These are phyloP conservation scores for Acorus calamus DNA, from an alignment of 106 monocot genomes.

Conservation along the genomic window DNA sequence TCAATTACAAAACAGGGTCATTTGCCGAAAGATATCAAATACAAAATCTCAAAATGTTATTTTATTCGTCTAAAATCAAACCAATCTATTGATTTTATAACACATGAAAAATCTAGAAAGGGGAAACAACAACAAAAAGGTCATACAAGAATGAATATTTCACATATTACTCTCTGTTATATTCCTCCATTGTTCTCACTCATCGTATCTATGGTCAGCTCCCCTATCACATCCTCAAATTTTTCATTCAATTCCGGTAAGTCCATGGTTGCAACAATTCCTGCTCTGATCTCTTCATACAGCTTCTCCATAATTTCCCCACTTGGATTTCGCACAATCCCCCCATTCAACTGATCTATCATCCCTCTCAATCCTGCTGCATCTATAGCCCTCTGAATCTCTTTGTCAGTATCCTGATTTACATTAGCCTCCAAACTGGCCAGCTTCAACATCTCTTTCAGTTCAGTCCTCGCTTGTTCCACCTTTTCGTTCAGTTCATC, in stretches of 20 bases:
- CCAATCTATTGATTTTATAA: too few relatives aligned
- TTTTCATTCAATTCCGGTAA: constrained; percentile 31
- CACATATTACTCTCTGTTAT: neutral
- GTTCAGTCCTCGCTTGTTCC: constrained; percentile 29
- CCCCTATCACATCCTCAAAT: constrained; percentile 15
- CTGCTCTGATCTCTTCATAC: constrained; percentile 43
- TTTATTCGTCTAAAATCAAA: too few relatives aligned
- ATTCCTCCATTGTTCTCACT: constrained; percentile 6
- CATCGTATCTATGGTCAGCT: constrained; percentile 18
- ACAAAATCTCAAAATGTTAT: too few relatives aligned
- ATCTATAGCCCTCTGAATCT: constrained; percentile 44
- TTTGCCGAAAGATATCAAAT: too few relatives aligned
- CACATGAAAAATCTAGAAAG: too few relatives aligned
- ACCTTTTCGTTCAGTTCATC: constrained; percentile 31
- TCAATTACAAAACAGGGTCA: too few relatives aligned
- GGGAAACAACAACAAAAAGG: too few relatives aligned
- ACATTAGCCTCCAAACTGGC: constrained; percentile 37
- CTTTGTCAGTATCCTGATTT: constrained; percentile 27
- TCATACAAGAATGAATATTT: neutral
- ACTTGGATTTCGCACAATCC: constrained; percentile 26
- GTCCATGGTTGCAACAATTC: constrained; percentile 32
- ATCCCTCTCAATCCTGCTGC: constrained; percentile 31
- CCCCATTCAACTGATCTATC: constrained; percentile 41
- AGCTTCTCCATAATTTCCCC: constrained; percentile 33
- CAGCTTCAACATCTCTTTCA: constrained; percentile 38